Evolutionary conservation across 495 filamentous ascomycete species (phyloP).

Genomic region (Tuber melanosporum): DNA sequence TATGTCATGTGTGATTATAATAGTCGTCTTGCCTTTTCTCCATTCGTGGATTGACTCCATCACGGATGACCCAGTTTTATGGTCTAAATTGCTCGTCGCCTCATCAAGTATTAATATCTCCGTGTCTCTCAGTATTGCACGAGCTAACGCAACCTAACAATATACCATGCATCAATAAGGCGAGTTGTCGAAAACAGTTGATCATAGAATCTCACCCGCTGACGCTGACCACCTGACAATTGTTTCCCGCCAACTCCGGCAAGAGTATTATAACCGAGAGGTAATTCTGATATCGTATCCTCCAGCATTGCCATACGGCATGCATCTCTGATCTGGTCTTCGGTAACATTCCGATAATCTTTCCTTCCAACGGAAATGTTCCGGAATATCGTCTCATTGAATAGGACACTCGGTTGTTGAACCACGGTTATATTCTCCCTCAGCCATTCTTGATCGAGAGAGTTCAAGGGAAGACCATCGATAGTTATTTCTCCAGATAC

Average conservation of each 20-base stretch:
- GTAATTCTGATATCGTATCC: conserved; percentile 63
- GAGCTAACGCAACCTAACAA: conserved; percentile 53
- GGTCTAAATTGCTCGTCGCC: conserved; percentile 75
- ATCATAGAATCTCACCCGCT: conserved; percentile 50
- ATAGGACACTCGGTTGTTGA: conserved; percentile 75
- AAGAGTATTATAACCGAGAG: conserved; percentile 64
- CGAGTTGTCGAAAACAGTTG: neutral
- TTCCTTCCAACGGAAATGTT: conserved; percentile 73
- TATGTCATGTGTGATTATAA: conserved; percentile 88
- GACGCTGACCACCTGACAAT: conserved; percentile 80
- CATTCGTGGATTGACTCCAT: conserved; percentile 68
- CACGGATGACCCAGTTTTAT: conserved; percentile 57
- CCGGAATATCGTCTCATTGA: conserved; percentile 70
- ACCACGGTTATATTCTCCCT: conserved; percentile 72
- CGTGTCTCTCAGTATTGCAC: conserved; percentile 69
- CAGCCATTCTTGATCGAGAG: conserved; percentile 64
- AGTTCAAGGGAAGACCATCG: conserved; percentile 58
- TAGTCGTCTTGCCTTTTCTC: conserved; percentile 73
- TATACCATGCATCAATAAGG: conserved; percentile 1
- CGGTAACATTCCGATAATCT: conserved; percentile 48
- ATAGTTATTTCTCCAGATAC: conserved; percentile 60
- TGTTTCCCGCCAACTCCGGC: conserved; percentile 63
- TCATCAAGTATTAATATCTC: conserved; percentile 86
- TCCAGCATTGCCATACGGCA: conserved; percentile 64
- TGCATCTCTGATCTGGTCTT: conserved; percentile 54